Percentiles rank a stretch among this genome's conserved stretches.
phyloP scores from a whole-genome alignment of 768 basidiomycete species.

The Kwoniella europaea region DNA sequence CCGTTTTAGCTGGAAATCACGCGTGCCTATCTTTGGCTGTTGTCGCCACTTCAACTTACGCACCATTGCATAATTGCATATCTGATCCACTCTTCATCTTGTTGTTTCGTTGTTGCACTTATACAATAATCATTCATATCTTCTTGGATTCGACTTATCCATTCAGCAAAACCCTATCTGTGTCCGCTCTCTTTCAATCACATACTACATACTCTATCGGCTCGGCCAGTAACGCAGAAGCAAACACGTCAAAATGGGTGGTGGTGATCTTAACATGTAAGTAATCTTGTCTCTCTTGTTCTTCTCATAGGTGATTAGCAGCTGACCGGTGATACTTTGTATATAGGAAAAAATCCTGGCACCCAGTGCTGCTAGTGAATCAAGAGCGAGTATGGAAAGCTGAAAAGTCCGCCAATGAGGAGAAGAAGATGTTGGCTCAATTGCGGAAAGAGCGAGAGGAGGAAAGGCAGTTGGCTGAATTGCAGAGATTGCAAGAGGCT shows the following conservation, averaged over 20 bases:
- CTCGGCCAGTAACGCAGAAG: constrained; percentile 20
- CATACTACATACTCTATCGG: neutral
- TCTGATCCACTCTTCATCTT: neutral
- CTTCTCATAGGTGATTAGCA: neutral
- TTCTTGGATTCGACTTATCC: no score
- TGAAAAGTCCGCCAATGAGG: constrained; percentile 96
- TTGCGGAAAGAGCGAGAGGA: constrained; percentile 97
- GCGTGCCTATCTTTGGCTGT: no score
- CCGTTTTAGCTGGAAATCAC: no score
- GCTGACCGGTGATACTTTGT: constrained; percentile 14
- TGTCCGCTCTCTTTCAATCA: neutral
- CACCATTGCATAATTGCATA: no score
- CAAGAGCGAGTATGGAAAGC: constrained; percentile 99
- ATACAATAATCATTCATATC: no score
- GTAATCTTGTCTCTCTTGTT: constrained; percentile 51
- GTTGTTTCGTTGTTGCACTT: neutral
- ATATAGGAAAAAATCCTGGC: constrained; percentile 76
- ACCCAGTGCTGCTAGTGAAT: constrained; percentile 95
- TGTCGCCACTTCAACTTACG: no score
- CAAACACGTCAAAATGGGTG: constrained; percentile 79
- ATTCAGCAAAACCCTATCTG: no score
- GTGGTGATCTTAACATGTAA: constrained; percentile 97
- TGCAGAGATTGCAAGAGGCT: constrained; percentile 92
- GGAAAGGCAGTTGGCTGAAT: constrained; percentile 92
- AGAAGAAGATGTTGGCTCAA: constrained; percentile 97